Percentiles rank a stretch among this genome's conserved stretches.
phyloP scores from a whole-genome alignment of 108 stramenopile species.

The Nitzschia sp. region DNA sequence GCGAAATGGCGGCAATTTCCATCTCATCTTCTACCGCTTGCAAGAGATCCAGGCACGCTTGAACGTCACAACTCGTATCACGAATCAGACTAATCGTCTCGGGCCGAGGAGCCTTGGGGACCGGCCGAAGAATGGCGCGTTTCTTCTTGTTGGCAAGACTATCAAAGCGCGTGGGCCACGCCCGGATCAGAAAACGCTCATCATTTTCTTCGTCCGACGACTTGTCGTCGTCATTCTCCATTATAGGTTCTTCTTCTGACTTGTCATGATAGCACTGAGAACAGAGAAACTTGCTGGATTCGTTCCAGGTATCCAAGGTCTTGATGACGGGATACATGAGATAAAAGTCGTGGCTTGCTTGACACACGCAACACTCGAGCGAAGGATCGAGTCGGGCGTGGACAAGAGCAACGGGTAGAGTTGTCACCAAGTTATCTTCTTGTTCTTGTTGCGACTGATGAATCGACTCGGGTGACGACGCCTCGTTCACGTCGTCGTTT shows the following conservation, averaged over 20 bases:
- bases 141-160: neutral
- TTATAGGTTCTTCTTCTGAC: neutral
- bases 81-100: neutral
- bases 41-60: neutral
- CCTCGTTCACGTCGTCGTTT: no score
- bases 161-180: neutral
- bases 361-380: neutral
- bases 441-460: no score
- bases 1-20: constrained; percentile 1
- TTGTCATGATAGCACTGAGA: neutral
- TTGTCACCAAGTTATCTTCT: no score
- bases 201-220: neutral
- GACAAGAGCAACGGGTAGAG: neutral
- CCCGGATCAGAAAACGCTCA: neutral
- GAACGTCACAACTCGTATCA: neutral
- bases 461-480: no score
- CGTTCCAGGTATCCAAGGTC: constrained; percentile 5
- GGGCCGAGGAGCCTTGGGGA: neutral
- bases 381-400: constrained; percentile 1
- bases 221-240: neutral
- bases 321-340: constrained; percentile 11
- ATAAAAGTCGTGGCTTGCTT: neutral
- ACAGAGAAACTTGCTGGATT: constrained; percentile 7
- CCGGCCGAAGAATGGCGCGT: neutral
- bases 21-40: constrained; percentile 2